Evolutionary conservation across 352 stramenopile genomes (phyloP), one percentile per base, ranked within the genome.

Genomic region (Albugo laibachii): DNA sequence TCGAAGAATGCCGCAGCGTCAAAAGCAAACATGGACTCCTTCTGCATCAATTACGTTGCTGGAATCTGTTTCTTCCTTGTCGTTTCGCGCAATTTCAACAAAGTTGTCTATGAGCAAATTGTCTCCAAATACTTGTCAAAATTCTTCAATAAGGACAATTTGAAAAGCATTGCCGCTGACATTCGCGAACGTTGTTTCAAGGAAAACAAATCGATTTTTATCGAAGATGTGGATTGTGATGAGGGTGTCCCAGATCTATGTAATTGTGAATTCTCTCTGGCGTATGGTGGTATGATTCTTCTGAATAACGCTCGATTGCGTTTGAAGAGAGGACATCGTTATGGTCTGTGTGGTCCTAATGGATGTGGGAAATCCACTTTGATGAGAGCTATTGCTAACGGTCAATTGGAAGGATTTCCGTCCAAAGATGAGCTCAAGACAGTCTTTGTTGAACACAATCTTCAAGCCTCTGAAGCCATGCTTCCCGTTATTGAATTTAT

Each of bases 191-290:
- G 73, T 27, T 89, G 76, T 49, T 87, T 80, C 74, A 85, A 83
- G 69, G 77, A 88, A 58, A 87, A 88, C 69, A 91, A 91, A 70
- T 65, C 63, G 41, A 89, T 91, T 59, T 78, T 87, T 49, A 91
- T 93, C 47, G 92, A 97, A 50, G 92, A 97, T 47, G 85, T 97
- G 11, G 73, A 98, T 63, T 96, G 95, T 36, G 93, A 98, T 31
- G 91, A 97, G 54, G 89, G 93, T 66, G 88, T 94, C 47, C 92
- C 96, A 36, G 88, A 98, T 60, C 71, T 99, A 6, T 99, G 95
- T 65, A 97, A 99, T 83, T 98, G 94, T 61, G 87, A 96, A 62
- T 98, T 99, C 69, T 98, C 94, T 53, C 80, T 99, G 44, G 95
- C 95, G 5, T 92, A 94, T 62, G 82, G 80, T 77, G 83, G 85